Base-by-base conservation (phyloP, 495 filamentous ascomycete species). In the Aspergillus bridgeri region DNA sequence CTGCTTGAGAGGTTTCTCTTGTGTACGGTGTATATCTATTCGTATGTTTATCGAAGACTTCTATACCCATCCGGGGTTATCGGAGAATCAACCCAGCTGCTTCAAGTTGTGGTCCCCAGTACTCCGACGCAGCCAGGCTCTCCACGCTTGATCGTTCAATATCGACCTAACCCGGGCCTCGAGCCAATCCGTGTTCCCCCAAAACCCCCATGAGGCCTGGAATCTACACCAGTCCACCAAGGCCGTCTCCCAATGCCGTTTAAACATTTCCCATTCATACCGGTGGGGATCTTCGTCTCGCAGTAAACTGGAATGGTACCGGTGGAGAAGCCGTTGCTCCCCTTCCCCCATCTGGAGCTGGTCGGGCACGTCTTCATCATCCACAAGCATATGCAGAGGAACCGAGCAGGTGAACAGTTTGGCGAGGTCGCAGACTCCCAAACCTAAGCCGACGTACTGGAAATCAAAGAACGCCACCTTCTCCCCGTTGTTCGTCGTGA, bases 201-300 rank as follows among this genome's bases (percentile, higher is more conserved):
- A 75, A 38, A 75, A 75, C 0, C 73, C 73, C 73, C 73, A 75
- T 3, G 73, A 75, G 1, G 73, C 73, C 60, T 75, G 73, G 50
- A 75, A 75, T 48, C 73, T 33, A 61, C 71, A 75, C 73, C 73
- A 75, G 55, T 75, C 73, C 3, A 74, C 73, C 43, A 75, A 53
- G 0, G 73, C 71, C 6, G 71, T 69, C 56, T 75, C 73, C 73
- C 73, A 75, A 56, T 75, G 71, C 23, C 68, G 60, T 21, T 54
- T 52, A 19, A 75, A 73, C 0, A 25, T 52, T 2, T 67, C 54
- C 71, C 69, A 75, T 15, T 62, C 52, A 24, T 74, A 75, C 2
- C 56, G 43, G 0, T 47, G 63, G 2, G 57, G 8, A 1, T 54
- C 21, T 8, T 61, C 18, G 45, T 60, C 48, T 21, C 49, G 42